Evolutionary conservation across 2,329 filamentous ascomycete species (phyloP).

Genomic region (Calonectria leucothoes): DNA sequence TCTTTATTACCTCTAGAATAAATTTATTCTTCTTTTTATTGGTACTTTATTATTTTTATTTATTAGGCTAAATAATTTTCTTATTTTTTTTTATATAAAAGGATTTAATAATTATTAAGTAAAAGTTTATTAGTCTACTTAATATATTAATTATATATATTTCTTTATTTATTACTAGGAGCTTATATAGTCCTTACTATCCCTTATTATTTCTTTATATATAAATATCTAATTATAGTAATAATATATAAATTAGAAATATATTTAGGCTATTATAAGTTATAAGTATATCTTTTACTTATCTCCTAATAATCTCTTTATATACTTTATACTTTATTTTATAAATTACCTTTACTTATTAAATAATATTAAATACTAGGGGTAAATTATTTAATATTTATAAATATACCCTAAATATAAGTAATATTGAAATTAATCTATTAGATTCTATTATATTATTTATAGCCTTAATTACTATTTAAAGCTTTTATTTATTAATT

Average conservation of each 20-base stretch:
- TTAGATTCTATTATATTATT: too few species aligned
- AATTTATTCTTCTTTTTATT: not conserved
- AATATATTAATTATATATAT: too few species aligned
- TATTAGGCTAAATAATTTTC: not conserved
- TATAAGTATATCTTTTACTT: not conserved
- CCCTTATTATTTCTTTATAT: not conserved
- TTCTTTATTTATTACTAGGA: too few species aligned
- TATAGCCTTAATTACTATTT: too few species aligned
- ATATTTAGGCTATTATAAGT: not conserved
- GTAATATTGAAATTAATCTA: too few species aligned
- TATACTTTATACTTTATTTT: not conserved
- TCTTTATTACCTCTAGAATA: too few species aligned
- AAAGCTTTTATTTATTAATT: too few species aligned
- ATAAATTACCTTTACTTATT: not conserved
- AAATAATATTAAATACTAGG: not conserved
- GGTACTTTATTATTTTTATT: not conserved
- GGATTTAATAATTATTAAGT: not conserved
- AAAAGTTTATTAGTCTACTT: too few species aligned
- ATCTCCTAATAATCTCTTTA: not conserved
- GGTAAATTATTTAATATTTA: not conserved
- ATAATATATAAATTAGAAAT: not conserved
- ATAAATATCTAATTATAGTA: not conserved
- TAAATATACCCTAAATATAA: not conserved
- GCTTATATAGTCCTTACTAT: not conserved
- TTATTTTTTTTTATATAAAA: not conserved